These are phyloP conservation scores for Ceratobasidium sp. DNA, from an alignment of 1,284 basidiomycete species.

Conservation along the genomic window DNA sequence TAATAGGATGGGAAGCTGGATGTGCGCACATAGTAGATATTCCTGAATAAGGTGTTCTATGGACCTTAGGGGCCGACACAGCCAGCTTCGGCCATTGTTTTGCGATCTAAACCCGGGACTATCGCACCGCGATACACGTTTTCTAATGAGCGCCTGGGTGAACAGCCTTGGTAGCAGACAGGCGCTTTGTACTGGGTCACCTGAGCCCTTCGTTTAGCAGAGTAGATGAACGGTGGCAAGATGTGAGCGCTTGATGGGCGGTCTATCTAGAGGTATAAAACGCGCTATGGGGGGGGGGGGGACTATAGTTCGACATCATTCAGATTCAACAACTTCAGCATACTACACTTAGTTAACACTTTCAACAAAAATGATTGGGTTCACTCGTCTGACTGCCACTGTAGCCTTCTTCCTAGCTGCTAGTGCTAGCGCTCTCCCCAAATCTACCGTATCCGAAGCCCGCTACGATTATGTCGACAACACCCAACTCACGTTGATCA, in stretches of 20 bases:
- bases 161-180: not conserved
- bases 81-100: not conserved
- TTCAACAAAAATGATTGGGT: not conserved
- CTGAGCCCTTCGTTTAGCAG: too few relatives aligned
- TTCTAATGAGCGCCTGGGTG: not conserved
- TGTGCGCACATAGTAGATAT: not conserved
- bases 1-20: not conserved
- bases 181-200: not conserved
- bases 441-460: slow-evolving; percentile 6
- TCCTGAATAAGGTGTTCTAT: not conserved
- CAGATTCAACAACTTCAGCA: not conserved
- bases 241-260: slow-evolving; percentile 1
- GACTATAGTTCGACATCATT: not conserved
- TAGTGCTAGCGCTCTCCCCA: slow-evolving; percentile 1
- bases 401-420: not conserved
- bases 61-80: slow-evolving; percentile 5
- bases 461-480: slow-evolving; percentile 16
- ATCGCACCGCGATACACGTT: not conserved
- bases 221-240: not conserved
- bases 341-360: not conserved
- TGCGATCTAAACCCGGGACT: not conserved
- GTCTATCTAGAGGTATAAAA: slow-evolving; percentile 7
- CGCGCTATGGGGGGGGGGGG: not conserved
- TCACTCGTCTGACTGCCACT: slow-evolving; percentile 1
- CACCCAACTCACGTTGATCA: not conserved